Evolutionary conservation across 2,329 filamentous ascomycete species (phyloP).

Genomic region (Ophioceras dolichostomum): DNA sequence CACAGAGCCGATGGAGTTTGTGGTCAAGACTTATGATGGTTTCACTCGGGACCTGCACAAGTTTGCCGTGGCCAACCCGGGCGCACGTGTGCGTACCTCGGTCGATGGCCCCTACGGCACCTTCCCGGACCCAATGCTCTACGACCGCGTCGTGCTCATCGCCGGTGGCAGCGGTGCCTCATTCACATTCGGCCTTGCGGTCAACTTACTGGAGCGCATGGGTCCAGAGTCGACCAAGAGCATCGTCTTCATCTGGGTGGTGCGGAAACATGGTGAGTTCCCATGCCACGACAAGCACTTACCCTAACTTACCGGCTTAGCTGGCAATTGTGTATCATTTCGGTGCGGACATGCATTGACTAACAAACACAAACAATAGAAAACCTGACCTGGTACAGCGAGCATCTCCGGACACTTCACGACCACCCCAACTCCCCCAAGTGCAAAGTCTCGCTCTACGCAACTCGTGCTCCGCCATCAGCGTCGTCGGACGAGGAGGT

Average conservation of each 20-base stretch:
- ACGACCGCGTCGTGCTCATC: slow-evolving; percentile 44
- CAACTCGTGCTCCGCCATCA: slow-evolving; percentile 16
- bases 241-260: slow-evolving; percentile 37
- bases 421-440: slow-evolving; percentile 24
- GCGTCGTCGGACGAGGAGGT: slow-evolving; percentile 4
- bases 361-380: slow-evolving; percentile 9
- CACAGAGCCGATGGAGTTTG: slow-evolving; percentile 40
- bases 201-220: slow-evolving; percentile 31
- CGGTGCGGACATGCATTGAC: too few relatives aligned
- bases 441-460: slow-evolving; percentile 21
- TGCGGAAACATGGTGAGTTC: slow-evolving; percentile 29
- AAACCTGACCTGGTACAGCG: slow-evolving; percentile 22
- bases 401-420: slow-evolving; percentile 24
- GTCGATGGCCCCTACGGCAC: slow-evolving; percentile 49
- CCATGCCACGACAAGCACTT: background rate
- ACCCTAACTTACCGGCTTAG: background rate
- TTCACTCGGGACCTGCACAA: slow-evolving; percentile 44
- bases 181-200: slow-evolving; percentile 39
- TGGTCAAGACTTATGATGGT: slow-evolving; percentile 44
- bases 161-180: slow-evolving; percentile 50
- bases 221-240: slow-evolving; percentile 20
- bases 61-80: slow-evolving; percentile 36
- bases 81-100: slow-evolving; percentile 33
- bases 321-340: too few relatives aligned
- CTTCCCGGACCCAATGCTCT: slow-evolving; percentile 35